These are phyloP conservation scores for Groenewaldozyma salmanticensis DNA, from an alignment of 805 yeast genomes.

Conservation along the genomic window DNA sequence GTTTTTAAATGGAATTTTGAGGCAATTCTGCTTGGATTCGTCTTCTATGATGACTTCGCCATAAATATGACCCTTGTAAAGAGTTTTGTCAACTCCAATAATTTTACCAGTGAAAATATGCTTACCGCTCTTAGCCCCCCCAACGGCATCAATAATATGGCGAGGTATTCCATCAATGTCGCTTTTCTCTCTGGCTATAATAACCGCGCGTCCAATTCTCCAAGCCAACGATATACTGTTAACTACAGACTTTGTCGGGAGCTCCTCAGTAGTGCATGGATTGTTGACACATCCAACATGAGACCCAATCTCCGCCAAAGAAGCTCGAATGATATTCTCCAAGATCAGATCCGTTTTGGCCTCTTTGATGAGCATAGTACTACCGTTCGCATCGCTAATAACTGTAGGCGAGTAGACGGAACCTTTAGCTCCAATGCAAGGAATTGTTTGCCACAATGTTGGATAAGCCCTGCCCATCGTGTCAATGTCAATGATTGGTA, in stretches of 20 bases:
- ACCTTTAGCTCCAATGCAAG: conserved; percentile 14
- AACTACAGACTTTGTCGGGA: conserved; percentile 25
- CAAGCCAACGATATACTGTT: conserved; percentile 35
- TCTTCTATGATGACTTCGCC: conserved; percentile 33
- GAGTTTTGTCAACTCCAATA: conserved; percentile 33
- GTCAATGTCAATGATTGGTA: conserved; percentile 28
- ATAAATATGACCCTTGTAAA: conserved; percentile 36
- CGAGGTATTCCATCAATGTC: conserved; percentile 30
- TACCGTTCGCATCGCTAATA: conserved; percentile 33
- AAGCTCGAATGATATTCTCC: conserved; percentile 34
- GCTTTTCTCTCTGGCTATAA: conserved; percentile 29
- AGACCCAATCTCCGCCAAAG: conserved; percentile 36
- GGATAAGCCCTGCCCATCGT: conserved; percentile 44
- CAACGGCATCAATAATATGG: conserved; percentile 31
- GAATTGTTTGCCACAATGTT: conserved; percentile 33
- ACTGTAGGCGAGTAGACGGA: conserved; percentile 6
- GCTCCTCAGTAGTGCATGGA: conserved; percentile 26
- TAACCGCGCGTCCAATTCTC: conserved; percentile 40
- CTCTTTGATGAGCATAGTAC: conserved; percentile 18
- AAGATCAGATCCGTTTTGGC: conserved; percentile 23
- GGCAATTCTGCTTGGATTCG: background rate
- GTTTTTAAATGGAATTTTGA: conserved; percentile 37
- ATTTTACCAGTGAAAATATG: conserved; percentile 35
- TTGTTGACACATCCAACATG: conserved; percentile 31
- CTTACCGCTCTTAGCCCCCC: conserved; percentile 27